These are phyloP conservation scores for Arthrinium puccinioides DNA, from an alignment of 2,329 filamentous ascomycete genomes.

Conservation along the genomic window DNA sequence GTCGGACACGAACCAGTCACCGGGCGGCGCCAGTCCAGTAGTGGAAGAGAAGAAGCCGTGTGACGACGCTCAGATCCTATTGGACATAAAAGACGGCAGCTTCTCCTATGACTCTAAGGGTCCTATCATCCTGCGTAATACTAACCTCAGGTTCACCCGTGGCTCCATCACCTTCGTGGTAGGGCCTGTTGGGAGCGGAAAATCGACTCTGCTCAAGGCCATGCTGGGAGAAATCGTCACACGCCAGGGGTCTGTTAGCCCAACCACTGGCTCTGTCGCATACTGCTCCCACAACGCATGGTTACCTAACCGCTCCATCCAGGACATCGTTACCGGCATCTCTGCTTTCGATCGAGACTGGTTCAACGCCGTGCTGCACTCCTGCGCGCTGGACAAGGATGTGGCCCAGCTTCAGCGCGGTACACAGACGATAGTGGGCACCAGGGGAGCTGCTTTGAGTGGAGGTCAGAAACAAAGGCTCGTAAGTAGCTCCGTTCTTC, in stretches of 20 bases:
- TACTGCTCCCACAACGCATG: conserved; percentile 38
- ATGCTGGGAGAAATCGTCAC: conserved; percentile 28
- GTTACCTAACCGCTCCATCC: conserved; percentile 32
- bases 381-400: conserved; percentile 20
- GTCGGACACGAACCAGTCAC: no score
- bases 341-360: conserved; percentile 16
- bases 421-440: conserved; percentile 19
- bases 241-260: conserved; percentile 16
- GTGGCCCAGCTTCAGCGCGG: conserved; percentile 16
- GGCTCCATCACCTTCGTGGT: conserved; percentile 27
- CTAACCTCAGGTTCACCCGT: no score
- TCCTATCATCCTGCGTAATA: conserved; percentile 25
- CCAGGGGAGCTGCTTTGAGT: conserved; percentile 8
- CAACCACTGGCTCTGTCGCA: conserved; percentile 16
- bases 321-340: conserved; percentile 28
- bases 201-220: conserved; percentile 34
- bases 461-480: conserved; percentile 11
- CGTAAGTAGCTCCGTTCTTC: conserved; percentile 9
- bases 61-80: no score
- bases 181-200: conserved; percentile 36
- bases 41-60: conserved; percentile 22
- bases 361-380: conserved; percentile 18
- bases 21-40: no score
- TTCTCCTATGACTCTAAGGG: conserved; percentile 21
- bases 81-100: conserved; percentile 19